phyloP scores from a whole-genome alignment of 192 early-diverging fungal species.

The Gryganskiella cystojenkinii region DNA sequence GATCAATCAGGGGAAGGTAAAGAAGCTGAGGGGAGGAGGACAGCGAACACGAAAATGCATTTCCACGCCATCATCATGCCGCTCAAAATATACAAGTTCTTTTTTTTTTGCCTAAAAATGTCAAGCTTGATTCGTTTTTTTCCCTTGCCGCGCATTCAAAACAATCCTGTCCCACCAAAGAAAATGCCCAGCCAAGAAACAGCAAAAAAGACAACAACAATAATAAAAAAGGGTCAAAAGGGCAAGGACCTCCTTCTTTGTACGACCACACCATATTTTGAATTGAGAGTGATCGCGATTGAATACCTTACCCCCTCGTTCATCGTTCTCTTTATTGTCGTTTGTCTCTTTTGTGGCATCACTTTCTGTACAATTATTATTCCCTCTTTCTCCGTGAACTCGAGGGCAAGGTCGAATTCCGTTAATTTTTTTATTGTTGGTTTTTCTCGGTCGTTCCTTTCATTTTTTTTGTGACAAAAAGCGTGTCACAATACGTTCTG shows the following conservation, averaged over 20 bases:
- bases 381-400: neutral
- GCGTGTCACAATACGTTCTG: too few species aligned
- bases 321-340: neutral
- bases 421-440: neutral
- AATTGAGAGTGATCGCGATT: neutral
- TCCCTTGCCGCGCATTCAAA: too few species aligned
- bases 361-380: neutral
- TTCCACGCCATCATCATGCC: too few species aligned
- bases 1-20: too few species aligned
- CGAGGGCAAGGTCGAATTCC: too few species aligned
- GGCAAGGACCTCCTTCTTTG: slow-evolving; percentile 19
- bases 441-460: neutral
- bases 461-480: neutral
- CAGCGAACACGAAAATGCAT: too few species aligned
- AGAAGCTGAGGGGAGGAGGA: too few species aligned
- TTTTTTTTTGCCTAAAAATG: too few species aligned
- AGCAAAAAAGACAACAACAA: neutral
- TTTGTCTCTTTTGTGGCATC: neutral
- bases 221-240: slow-evolving; percentile 28
- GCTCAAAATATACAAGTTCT: too few species aligned
- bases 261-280: slow-evolving; percentile 24
- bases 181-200: neutral
- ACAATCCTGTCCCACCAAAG: neutral
- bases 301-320: neutral
- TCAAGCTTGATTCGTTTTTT: too few species aligned